Conservation (phyloP, 163 green algal species). For the Picocystis sp. region DNA sequence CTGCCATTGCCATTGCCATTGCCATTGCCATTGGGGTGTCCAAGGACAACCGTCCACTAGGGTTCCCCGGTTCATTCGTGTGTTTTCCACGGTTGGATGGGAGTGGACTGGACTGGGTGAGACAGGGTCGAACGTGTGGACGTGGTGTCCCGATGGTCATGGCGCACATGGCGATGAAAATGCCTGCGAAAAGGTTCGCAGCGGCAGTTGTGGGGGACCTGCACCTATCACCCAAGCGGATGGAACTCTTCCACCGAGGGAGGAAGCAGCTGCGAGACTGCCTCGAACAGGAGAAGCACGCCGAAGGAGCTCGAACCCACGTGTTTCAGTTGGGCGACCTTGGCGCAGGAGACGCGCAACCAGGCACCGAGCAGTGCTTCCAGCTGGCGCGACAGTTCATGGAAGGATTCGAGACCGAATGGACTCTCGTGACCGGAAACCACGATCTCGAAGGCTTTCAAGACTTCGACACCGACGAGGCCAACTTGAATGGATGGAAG, state of each 20-base stretch:
- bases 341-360: slow-evolving; percentile 37
- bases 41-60: too few relatives aligned
- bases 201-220: slow-evolving; percentile 34
- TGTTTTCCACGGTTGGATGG: too few relatives aligned
- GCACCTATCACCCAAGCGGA: slow-evolving; percentile 42
- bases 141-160: too few relatives aligned
- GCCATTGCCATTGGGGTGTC: too few relatives aligned
- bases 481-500: slow-evolving; percentile 50
- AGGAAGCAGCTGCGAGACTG: slow-evolving; percentile 26
- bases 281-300: slow-evolving; percentile 8
- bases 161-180: too few relatives aligned
- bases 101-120: too few relatives aligned
- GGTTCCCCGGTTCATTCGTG: too few relatives aligned
- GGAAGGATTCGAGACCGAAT: slow-evolving; percentile 16
- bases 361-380: slow-evolving; percentile 40
- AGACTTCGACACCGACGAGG: slow-evolving; percentile 47
- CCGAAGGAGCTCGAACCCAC: slow-evolving; percentile 8
- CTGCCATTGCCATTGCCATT: too few relatives aligned
- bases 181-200: too few relatives aligned
- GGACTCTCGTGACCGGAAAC: slow-evolving; percentile 21
- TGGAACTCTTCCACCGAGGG: slow-evolving; percentile 34
- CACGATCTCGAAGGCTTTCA: slow-evolving; percentile 44
- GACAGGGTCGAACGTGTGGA: too few relatives aligned
- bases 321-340: slow-evolving; percentile 65
- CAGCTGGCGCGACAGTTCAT: slow-evolving; percentile 22